Evolutionary conservation across 225 moss, liverwort and hornwort species (phyloP).

Genomic region (Pseudisothecium myosuroides): DNA sequence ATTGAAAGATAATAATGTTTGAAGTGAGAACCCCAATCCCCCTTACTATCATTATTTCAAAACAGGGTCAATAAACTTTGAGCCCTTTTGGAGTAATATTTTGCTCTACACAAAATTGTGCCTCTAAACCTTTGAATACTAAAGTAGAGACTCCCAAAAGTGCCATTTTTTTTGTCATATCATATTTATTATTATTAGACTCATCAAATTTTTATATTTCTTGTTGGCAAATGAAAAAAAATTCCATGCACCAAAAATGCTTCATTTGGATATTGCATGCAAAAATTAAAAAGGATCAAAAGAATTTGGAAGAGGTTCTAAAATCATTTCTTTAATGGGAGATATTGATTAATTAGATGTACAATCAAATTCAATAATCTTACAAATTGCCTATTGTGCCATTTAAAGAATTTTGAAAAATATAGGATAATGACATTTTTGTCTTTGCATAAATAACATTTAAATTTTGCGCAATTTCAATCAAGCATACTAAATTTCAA

Average conservation of each 20-base stretch:
- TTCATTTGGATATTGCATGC: neutral
- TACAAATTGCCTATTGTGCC: too few species aligned
- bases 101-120: neutral
- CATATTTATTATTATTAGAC: neutral
- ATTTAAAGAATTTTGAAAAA: too few species aligned
- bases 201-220: neutral
- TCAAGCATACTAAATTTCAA: too few species aligned
- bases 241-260: too few species aligned
- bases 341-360: neutral
- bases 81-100: neutral
- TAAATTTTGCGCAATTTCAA: too few species aligned
- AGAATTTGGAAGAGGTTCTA: too few species aligned
- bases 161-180: fast-evolving
- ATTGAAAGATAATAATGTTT: neutral
- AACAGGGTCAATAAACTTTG: fast-evolving
- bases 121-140: too few species aligned
- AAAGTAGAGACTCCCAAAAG: too few species aligned
- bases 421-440: too few species aligned
- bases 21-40: neutral
- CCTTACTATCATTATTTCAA: neutral
- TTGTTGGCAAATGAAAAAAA: fast-evolving
- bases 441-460: too few species aligned
- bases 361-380: too few species aligned
- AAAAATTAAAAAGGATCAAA: neutral
- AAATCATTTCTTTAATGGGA: neutral